These are phyloP conservation scores for Kwoniella mangroviensis DNA, from an alignment of 768 basidiomycete genomes.

Conservation along the genomic window DNA sequence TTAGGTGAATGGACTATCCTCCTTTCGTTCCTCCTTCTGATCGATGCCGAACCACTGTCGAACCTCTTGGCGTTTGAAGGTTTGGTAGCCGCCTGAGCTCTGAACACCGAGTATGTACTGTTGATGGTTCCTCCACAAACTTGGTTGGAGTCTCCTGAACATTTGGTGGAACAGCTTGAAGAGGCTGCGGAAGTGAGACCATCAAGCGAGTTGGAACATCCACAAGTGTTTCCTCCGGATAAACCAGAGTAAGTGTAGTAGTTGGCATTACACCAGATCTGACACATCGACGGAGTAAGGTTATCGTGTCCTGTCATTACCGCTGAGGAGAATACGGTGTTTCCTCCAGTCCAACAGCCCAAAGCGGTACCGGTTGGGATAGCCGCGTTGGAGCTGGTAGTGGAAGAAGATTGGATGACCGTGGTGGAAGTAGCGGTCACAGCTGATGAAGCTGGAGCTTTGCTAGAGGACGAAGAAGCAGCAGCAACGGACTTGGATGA, in stretches of 20 bases:
- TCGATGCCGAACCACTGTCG: constrained; percentile 16
- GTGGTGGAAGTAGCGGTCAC: constrained; percentile 14
- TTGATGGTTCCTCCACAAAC: constrained; percentile 26
- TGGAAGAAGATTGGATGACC: constrained; percentile 4
- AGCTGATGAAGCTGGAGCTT: constrained; percentile 9
- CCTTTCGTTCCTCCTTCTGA: background rate
- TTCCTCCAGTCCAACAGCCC: constrained; percentile 35
- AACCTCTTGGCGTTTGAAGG: constrained; percentile 17
- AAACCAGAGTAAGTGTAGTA: constrained; percentile 36
- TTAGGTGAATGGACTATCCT: constrained; percentile 5
- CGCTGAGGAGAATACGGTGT: constrained; percentile 13
- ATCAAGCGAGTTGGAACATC: constrained; percentile 28
- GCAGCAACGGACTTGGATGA: background rate
- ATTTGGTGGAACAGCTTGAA: constrained; percentile 15
- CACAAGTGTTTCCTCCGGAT: constrained; percentile 38
- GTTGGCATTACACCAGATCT: constrained; percentile 45
- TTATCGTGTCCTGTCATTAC: constrained; percentile 34
- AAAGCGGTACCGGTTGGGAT: constrained; percentile 20
- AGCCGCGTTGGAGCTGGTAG: constrained; percentile 16
- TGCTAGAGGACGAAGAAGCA: constrained; percentile 6
- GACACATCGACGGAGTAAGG: constrained; percentile 41
- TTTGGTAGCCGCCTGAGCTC: constrained; percentile 12
- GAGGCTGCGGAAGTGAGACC: constrained; percentile 13
- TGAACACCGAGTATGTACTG: constrained; percentile 27
- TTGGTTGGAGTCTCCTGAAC: constrained; percentile 21